Evolutionary conservation across 1,284 basidiomycete genomes (phyloP).

Genomic region (Mycena sp.): DNA sequence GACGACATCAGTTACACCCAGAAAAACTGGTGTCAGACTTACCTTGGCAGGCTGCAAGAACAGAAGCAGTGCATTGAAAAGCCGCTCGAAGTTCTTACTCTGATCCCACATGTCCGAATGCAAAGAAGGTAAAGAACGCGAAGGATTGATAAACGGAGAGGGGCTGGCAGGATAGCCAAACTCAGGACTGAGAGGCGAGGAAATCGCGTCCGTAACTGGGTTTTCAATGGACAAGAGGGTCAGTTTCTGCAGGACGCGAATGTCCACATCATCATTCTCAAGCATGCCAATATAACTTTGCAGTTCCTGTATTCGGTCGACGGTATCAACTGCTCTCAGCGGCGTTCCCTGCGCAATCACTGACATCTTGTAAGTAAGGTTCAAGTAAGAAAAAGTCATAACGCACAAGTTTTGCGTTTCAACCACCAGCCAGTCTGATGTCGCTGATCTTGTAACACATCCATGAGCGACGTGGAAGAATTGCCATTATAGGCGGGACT

Average conservation of each 20-base stretch:
- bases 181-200: conserved; percentile 55
- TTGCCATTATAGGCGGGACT: conserved; percentile 68
- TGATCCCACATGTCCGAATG: conserved; percentile 71
- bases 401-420: conserved; percentile 73
- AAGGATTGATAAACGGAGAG: conserved; percentile 55
- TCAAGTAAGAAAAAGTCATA: conserved; percentile 17
- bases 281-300: conserved; percentile 61
- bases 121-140: conserved; percentile 52
- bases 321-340: conserved; percentile 46
- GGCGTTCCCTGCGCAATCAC: conserved; percentile 61
- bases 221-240: conserved; percentile 69
- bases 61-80: conserved; percentile 69
- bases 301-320: conserved; percentile 57
- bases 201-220: conserved; percentile 57
- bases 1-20: conserved; percentile 17
- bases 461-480: conserved; percentile 63
- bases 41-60: conserved; percentile 71
- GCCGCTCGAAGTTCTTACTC: conserved; percentile 69
- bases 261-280: conserved; percentile 59
- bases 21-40: conserved; percentile 20
- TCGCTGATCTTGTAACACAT: conserved; percentile 67
- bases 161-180: conserved; percentile 56
- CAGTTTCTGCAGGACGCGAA: conserved; percentile 65
- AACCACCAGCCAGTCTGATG: conserved; percentile 82
- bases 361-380: conserved; percentile 38